Evolutionary conservation across 1,284 basidiomycete species (phyloP).

Genomic region (Athelia sp.): DNA sequence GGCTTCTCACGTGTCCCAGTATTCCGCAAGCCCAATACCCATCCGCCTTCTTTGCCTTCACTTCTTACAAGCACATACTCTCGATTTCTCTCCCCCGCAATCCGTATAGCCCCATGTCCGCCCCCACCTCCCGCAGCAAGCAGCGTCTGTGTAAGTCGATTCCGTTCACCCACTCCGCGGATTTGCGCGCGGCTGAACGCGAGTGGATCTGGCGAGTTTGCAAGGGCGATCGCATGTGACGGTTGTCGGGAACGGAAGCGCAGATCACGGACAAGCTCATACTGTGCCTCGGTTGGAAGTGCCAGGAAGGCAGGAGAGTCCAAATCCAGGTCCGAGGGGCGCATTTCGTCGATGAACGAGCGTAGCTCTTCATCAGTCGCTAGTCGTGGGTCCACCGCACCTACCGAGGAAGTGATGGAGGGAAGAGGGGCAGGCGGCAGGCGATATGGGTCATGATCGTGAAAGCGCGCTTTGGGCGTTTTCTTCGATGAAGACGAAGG

Average conservation of each 20-base stretch:
- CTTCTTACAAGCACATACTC: slow-evolving; percentile 95
- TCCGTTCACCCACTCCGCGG: slow-evolving; percentile 84
- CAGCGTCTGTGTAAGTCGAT: slow-evolving; percentile 92
- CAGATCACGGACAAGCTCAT: slow-evolving; percentile 97
- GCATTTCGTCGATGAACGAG: slow-evolving; percentile 88
- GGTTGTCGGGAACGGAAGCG: slow-evolving; percentile 92
- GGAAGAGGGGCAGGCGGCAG: slow-evolving; percentile 73
- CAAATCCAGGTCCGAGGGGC: slow-evolving; percentile 89
- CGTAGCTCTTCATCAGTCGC: slow-evolving; percentile 92
- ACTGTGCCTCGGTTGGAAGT: slow-evolving; percentile 93
- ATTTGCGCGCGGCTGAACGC: slow-evolving; percentile 98
- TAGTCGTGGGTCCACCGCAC: slow-evolving; percentile 80
- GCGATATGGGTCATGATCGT: slow-evolving; percentile 80
- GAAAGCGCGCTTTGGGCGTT: slow-evolving; percentile 50
- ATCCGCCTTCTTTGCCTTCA: slow-evolving; percentile 81
- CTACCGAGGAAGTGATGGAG: slow-evolving; percentile 53
- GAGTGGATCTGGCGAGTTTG: slow-evolving; percentile 88
- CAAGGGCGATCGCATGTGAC: slow-evolving; percentile 85
- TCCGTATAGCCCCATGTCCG: slow-evolving; percentile 85
- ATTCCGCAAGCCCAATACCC: slow-evolving; percentile 87
- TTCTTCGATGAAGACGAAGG: slow-evolving; percentile 37
- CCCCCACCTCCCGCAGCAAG: slow-evolving; percentile 91
- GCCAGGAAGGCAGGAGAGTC: slow-evolving; percentile 87
- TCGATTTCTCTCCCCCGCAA: slow-evolving; percentile 91
- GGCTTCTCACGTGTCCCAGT: slow-evolving; percentile 79